Percentiles rank a stretch among this genome's conserved stretches.
phyloP scores from a whole-genome alignment of 768 basidiomycete genomes.

The Collybiopsis luxurians region DNA sequence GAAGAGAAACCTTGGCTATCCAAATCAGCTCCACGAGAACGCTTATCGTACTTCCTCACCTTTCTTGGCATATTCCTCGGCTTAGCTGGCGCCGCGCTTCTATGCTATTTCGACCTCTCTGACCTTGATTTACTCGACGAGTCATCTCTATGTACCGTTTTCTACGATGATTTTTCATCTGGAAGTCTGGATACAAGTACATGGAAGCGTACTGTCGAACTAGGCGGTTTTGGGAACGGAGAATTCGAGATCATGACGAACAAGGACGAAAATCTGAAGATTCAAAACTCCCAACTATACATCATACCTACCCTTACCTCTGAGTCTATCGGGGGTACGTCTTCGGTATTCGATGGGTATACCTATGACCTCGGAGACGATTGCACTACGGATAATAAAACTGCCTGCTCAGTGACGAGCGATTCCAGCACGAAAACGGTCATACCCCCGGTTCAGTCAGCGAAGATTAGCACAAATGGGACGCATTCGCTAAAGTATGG shows the following conservation, averaged over 20 bases:
- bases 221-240: conserved; percentile 78
- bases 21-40: conserved; percentile 28
- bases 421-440: conserved; percentile 39
- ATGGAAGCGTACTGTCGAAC: conserved; percentile 68
- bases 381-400: conserved; percentile 30
- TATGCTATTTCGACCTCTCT: conserved; percentile 53
- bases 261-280: conserved; percentile 59
- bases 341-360: conserved; percentile 52
- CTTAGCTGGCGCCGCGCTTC: conserved; percentile 42
- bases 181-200: conserved; percentile 36
- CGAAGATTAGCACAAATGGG: conserved; percentile 69
- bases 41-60: conserved; percentile 44
- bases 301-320: conserved; percentile 79
- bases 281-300: conserved; percentile 69
- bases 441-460: conserved; percentile 80
- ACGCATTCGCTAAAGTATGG: conserved; percentile 51
- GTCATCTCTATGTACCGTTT: conserved; percentile 53
- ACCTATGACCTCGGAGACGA: conserved; percentile 69
- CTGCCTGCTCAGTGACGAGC: conserved; percentile 29
- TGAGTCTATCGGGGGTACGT: conserved; percentile 38
- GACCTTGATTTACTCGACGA: conserved; percentile 36
- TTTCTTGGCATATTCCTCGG: conserved; percentile 55
- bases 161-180: conserved; percentile 66
- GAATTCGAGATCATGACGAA: conserved; percentile 80
- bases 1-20: conserved; percentile 62